Percentiles rank a stretch among this genome's conserved stretches.
phyloP scores from a whole-genome alignment of 108 stramenopile genomes.

The Skeletonema costatum region DNA sequence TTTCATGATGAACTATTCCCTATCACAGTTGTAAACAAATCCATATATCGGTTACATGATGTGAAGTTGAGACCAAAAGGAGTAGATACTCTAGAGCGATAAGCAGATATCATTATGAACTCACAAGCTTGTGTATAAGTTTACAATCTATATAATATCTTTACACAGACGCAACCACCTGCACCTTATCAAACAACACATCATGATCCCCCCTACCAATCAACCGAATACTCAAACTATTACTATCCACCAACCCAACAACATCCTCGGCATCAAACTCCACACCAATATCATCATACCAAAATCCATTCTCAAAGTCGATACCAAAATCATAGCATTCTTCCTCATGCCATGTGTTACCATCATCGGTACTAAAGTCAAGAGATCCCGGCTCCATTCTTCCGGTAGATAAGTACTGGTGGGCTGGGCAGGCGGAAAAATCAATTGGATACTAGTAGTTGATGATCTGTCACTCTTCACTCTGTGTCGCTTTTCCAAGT shows the following conservation, averaged over 20 bases:
- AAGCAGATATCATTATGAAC: too few relatives aligned
- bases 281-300: slow-evolving; percentile 20
- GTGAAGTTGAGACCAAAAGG: too few relatives aligned
- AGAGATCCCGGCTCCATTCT: slow-evolving; percentile 13
- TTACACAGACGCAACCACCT: background rate
- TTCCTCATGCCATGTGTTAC: slow-evolving; percentile 2
- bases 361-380: slow-evolving; percentile 14
- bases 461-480: too few relatives aligned
- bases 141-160: background rate
- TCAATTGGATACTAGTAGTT: too few relatives aligned
- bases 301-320: slow-evolving; percentile 7
- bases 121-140: too few relatives aligned
- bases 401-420: too few relatives aligned
- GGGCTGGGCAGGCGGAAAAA: too few relatives aligned
- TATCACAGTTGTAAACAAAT: too few relatives aligned
- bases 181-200: slow-evolving; percentile 25
- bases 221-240: background rate
- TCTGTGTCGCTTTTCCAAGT: too few relatives aligned
- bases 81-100: too few relatives aligned
- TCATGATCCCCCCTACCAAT: background rate
- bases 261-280: slow-evolving; percentile 1
- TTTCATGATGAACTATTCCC: too few relatives aligned
- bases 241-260: background rate
- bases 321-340: slow-evolving; percentile 7
- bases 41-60: too few relatives aligned